These are phyloP conservation scores for Candida ficus DNA, from an alignment of 805 yeast species.

Conservation along the genomic window DNA sequence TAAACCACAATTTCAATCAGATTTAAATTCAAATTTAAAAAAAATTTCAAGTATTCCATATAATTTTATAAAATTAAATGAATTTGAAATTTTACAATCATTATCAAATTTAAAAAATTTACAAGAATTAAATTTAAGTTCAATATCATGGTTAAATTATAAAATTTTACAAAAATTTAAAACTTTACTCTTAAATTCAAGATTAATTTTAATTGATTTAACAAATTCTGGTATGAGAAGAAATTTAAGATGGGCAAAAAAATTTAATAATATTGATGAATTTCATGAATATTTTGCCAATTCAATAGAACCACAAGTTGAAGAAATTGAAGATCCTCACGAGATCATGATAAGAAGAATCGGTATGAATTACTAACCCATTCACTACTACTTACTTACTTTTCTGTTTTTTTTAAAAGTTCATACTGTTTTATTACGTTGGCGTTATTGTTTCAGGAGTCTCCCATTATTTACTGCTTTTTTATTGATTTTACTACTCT, in stretches of 20 bases:
- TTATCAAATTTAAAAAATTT: conserved; percentile 33
- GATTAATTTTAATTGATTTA: conserved; percentile 31
- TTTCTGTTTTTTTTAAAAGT: no score
- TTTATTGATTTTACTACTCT: neutral
- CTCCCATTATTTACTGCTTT: no score
- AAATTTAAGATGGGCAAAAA: conserved; percentile 40
- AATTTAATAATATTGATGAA: conserved; percentile 11
- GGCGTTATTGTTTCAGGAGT: no score
- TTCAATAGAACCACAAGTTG: conserved; percentile 13
- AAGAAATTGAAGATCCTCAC: conserved; percentile 5
- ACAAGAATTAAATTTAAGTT: conserved; percentile 30
- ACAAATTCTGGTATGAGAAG: conserved; percentile 46
- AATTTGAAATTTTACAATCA: conserved; percentile 21
- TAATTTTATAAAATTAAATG: conserved; percentile 16
- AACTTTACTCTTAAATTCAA: neutral
- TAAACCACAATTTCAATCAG: conserved; percentile 14
- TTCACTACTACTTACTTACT: neutral
- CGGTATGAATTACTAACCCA: conserved; percentile 22
- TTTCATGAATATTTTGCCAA: conserved; percentile 15
- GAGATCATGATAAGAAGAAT: conserved; percentile 13
- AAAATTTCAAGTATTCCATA: conserved; percentile 11
- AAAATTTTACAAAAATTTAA: conserved; percentile 13
- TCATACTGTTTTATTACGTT: no score
- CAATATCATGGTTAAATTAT: conserved; percentile 44
- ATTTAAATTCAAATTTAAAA: conserved; percentile 23